Conservation (phyloP, 2,329 filamentous ascomycete species). For the Helicocarpus griseus region DNA sequence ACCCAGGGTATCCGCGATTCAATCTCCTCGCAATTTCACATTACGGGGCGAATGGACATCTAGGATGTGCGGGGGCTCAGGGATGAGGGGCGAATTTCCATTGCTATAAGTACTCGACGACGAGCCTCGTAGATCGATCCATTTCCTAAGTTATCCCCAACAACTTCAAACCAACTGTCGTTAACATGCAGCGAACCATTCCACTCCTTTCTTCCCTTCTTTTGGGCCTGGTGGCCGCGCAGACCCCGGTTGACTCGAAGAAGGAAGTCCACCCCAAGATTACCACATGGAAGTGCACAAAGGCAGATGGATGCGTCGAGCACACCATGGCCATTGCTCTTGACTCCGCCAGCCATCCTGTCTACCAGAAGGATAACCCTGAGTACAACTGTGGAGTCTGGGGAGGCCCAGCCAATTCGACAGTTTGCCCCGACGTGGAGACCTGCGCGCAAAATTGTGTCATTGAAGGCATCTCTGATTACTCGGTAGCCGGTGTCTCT, state of each 20-base stretch:
- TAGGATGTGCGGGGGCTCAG: no score
- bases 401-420: conserved; percentile 32
- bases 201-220: conserved; percentile 17
- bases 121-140: background rate
- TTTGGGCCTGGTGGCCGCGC: conserved; percentile 37
- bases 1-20: background rate
- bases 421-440: conserved; percentile 37
- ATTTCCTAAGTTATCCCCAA: background rate
- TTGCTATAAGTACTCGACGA: background rate
- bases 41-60: background rate
- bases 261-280: conserved; percentile 43
- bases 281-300: conserved; percentile 42
- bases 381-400: conserved; percentile 45
- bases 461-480: conserved; percentile 43
- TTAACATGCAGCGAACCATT: background rate
- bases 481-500: conserved; percentile 42
- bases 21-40: background rate
- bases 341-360: conserved; percentile 45
- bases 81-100: no score
- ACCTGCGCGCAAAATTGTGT: conserved; percentile 47
- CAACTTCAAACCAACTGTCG: background rate
- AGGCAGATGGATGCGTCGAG: conserved; percentile 39
- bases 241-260: conserved; percentile 38
- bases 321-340: conserved; percentile 43
- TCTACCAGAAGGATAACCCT: conserved; percentile 34